phyloP scores from a whole-genome alignment of 2,329 filamentous ascomycete genomes.

The Ophiostoma sp. region DNA sequence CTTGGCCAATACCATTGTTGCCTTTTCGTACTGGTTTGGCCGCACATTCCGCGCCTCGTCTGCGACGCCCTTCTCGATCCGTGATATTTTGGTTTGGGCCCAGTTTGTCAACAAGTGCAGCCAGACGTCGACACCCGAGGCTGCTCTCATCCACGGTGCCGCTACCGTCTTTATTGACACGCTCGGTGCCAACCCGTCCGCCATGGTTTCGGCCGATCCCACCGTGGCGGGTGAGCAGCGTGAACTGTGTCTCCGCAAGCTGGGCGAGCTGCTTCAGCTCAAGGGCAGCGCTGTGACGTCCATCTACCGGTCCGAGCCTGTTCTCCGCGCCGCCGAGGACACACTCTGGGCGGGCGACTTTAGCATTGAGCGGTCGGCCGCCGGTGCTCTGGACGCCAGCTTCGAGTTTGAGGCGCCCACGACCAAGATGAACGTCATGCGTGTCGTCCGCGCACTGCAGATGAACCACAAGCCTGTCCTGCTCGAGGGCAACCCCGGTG shows the following conservation, averaged over 20 bases:
- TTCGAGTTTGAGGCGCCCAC: constrained; percentile 89
- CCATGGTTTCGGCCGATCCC: constrained; percentile 71
- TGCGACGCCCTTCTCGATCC: constrained; percentile 78
- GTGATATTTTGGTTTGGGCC: constrained; percentile 91
- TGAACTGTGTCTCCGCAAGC: constrained; percentile 68
- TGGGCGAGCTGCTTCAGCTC: constrained; percentile 63
- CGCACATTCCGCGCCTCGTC: constrained; percentile 73
- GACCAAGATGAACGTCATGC: constrained; percentile 84
- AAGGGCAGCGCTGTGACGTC: constrained; percentile 55
- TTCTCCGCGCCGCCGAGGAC: constrained; percentile 55
- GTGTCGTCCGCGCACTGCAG: constrained; percentile 85
- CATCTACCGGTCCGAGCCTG: constrained; percentile 65
- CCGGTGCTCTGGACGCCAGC: constrained; percentile 50
- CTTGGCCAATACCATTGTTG: constrained; percentile 70
- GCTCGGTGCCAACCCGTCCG: constrained; percentile 90
- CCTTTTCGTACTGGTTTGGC: constrained; percentile 93
- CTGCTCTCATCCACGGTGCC: constrained; percentile 74
- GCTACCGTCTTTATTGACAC: constrained; percentile 96
- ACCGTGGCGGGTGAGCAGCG: constrained; percentile 69
- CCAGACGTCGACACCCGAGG: constrained; percentile 38
- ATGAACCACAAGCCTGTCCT: constrained; percentile 81
- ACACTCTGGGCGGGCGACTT: constrained; percentile 74
- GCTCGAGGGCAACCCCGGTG: constrained; percentile 94
- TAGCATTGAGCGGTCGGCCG: constrained; percentile 56
- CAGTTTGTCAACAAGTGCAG: constrained; percentile 78